A percentile compares a stretch with the other conserved stretches of the same genome.
Conservation (phyloP, 139 green algal species). For the Chlorella sp. region DNA sequence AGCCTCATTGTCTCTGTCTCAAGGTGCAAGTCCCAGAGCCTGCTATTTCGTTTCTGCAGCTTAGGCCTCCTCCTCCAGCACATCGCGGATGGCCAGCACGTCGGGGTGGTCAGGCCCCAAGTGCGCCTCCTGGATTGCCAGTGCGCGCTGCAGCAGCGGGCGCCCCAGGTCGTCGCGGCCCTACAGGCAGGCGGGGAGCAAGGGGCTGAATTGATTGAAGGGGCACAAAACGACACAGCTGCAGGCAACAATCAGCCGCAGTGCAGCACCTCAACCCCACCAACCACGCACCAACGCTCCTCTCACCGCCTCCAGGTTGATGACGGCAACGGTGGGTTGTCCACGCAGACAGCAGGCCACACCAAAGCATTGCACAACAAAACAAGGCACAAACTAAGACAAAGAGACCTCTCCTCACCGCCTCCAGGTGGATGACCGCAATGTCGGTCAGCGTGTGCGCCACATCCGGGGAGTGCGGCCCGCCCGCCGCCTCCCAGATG, state of each 20-base stretch:
- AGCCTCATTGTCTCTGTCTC: too few species aligned
- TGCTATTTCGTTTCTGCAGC: neutral
- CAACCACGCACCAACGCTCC: too few species aligned
- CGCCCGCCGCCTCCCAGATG: constrained; percentile 78
- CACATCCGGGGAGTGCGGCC: constrained; percentile 78
- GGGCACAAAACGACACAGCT: neutral
- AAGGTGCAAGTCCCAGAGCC: too few species aligned
- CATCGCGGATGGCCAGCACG: constrained; percentile 91
- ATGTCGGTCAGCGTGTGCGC: constrained; percentile 94
- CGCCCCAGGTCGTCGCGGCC: constrained; percentile 76
- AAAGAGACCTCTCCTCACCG: constrained; percentile 58
- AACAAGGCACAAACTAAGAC: too few species aligned
- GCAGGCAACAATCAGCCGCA: too few species aligned
- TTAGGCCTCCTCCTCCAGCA: constrained; percentile 67
- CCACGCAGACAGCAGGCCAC: too few species aligned
- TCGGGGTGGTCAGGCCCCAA: constrained; percentile 90
- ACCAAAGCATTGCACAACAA: too few species aligned
- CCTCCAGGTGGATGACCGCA: constrained; percentile 90
- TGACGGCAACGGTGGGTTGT: too few species aligned
- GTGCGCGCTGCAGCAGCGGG: constrained; percentile 85
- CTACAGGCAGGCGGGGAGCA: constrained; percentile 29
- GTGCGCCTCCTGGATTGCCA: constrained; percentile 78
- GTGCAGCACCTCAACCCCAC: too few species aligned
- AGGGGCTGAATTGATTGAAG: neutral
- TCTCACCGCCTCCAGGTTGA: too few species aligned